Base-by-base conservation (phyloP, 768 basidiomycete genomes). In the Phlegmacium glaucopus region DNA sequence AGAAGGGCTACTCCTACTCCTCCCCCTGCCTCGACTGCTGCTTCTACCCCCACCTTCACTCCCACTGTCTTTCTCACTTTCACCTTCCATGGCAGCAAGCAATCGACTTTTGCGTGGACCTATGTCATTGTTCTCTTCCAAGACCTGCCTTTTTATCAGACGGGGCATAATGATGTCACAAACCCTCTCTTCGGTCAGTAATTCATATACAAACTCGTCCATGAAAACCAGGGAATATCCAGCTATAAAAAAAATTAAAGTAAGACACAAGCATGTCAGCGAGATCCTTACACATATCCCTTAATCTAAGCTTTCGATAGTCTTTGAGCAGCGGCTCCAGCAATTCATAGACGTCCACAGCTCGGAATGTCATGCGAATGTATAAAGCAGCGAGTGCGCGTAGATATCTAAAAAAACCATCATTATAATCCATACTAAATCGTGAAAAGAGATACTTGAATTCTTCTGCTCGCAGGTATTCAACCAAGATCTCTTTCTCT, bases 121-220 rank as follows among this genome's bases (percentile, higher is more conserved):
- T 17, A 99, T 76, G 7, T 97, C 94, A 36, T 90, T 87, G 15
- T 83, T 90, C 62, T 99, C 95, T 71, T 98, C 96, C 18, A 98
- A 71, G 3, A 90, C 83, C 44, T 83, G 78, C 16, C 96, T 80
- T 70, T 89, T 93, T 8, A 83, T 80, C 51, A 97, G 67, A 41
- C 96, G 84, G 12, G 96, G 96, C 38, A 99, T 70, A 58, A 98
- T 97, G 58, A 92, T 90, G 69, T 98, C 96, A 66, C 95, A 98
- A 5, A 93, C 94, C 48, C 94, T 79, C 51, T 98, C 96, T 61
- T 95, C 87, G 4, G 77, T 81, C 27, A 98, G 70, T 9, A 98
- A 75, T 37, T 80, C 72, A 64, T 97, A 83, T 35, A 93, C 77
- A 62, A 91, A 98, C 64, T 96, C 91, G 64, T 98, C 96, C 58